phyloP scores from a whole-genome alignment of 352 stramenopile genomes.

The Plasmopara viticola region DNA sequence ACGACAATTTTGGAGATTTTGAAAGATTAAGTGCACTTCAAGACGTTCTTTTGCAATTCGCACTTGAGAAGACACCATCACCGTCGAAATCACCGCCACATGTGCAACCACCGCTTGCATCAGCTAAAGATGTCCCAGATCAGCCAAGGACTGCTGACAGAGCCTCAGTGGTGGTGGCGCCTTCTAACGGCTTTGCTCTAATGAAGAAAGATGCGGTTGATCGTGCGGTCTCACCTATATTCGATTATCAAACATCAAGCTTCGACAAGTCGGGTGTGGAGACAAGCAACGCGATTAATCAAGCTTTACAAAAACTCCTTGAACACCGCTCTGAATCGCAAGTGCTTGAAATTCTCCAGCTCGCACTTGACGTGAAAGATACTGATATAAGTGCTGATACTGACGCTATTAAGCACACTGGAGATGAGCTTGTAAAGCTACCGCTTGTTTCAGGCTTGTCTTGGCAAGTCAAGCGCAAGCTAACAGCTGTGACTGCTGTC shows the following conservation, averaged over 20 bases:
- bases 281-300: conserved; percentile 19
- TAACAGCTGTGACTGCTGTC: conserved; percentile 51
- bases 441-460: conserved; percentile 5
- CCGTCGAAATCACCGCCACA: background rate
- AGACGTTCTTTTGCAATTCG: conserved; percentile 42
- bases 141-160: conserved; percentile 24
- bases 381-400: background rate
- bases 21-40: conserved; percentile 40
- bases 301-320: conserved; percentile 35
- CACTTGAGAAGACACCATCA: conserved; percentile 13
- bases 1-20: conserved; percentile 38
- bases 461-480: conserved; percentile 28
- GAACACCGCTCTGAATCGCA: conserved; percentile 29
- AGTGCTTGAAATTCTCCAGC: conserved; percentile 35
- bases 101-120: conserved; percentile 10
- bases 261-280: background rate
- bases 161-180: conserved; percentile 19
- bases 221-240: conserved; percentile 33
- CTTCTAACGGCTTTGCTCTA: conserved; percentile 1
- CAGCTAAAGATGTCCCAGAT: conserved; percentile 26
- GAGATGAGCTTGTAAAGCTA: conserved; percentile 1
- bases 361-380: conserved; percentile 8
- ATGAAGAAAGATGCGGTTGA: conserved; percentile 10
- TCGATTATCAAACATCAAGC: conserved; percentile 7
- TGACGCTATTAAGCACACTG: background rate